Percentiles rank a stretch among this genome's conserved stretches.
Conservation (phyloP, 768 basidiomycete genomes). For the Mycena belliarum region DNA sequence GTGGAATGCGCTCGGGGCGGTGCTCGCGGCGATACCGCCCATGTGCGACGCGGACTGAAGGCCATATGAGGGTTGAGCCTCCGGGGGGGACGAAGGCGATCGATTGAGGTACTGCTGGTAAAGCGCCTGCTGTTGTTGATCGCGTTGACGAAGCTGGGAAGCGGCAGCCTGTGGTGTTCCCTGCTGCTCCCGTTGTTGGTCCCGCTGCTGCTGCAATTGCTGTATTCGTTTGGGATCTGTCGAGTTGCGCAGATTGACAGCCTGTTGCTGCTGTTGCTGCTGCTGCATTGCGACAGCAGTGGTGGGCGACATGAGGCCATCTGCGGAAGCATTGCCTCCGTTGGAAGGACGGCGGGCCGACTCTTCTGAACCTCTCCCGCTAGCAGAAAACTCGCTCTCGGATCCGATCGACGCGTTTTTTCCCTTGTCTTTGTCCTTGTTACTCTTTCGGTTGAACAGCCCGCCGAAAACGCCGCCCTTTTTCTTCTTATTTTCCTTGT, state of each 20-base stretch:
- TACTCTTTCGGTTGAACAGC: constrained; percentile 76
- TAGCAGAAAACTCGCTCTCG: constrained; percentile 49
- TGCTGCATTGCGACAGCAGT: constrained; percentile 58
- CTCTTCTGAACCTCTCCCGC: constrained; percentile 56
- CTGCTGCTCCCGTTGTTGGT: constrained; percentile 29
- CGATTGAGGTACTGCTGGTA: constrained; percentile 90
- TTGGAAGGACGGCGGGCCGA: constrained; percentile 49
- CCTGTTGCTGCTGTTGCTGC: constrained; percentile 49
- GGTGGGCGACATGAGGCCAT: constrained; percentile 49
- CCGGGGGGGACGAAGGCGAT: constrained; percentile 78
- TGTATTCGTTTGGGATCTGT: constrained; percentile 29
- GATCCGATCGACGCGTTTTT: constrained; percentile 51
- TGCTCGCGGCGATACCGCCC: constrained; percentile 10
- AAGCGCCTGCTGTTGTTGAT: constrained; percentile 84
- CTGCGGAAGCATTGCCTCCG: constrained; percentile 23
- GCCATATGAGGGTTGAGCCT: constrained; percentile 73
- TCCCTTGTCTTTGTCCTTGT: constrained; percentile 70
- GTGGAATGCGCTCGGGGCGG: constrained; percentile 36
- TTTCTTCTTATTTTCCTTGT: constrained; percentile 48
- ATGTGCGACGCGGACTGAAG: constrained; percentile 74
- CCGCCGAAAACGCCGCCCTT: constrained; percentile 77
- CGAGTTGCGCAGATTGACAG: constrained; percentile 28
- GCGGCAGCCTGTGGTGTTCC: constrained; percentile 41
- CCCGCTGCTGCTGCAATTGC: constrained; percentile 25
- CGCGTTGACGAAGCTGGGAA: constrained; percentile 78